Evolutionary conservation across 1,284 basidiomycete genomes (phyloP).

Genomic region (Tilletia indica): DNA sequence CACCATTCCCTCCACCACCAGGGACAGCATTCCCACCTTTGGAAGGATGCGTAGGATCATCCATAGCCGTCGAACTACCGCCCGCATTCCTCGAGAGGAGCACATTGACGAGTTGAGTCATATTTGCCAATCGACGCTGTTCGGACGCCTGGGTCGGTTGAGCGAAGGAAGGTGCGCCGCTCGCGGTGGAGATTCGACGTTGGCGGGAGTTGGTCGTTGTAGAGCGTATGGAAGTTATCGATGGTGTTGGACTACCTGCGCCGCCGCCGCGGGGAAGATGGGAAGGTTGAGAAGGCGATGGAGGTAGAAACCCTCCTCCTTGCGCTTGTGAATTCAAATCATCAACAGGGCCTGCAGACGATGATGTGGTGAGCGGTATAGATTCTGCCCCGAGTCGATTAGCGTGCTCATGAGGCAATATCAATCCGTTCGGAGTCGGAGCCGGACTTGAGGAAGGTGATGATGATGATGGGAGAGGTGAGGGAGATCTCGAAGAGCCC

Average conservation of each 20-base stretch:
- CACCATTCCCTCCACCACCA: background rate
- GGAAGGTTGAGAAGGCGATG: too few species aligned
- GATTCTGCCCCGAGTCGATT: too few species aligned
- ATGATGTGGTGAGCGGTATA: too few species aligned
- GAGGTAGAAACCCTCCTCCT: too few species aligned
- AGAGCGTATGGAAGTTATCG: background rate
- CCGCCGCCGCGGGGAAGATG: background rate
- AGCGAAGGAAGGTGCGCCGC: conserved; percentile 8
- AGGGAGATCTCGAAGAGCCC: too few species aligned
- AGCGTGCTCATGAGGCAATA: too few species aligned
- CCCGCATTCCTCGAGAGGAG: background rate
- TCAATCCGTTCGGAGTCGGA: too few species aligned
- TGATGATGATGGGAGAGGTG: background rate
- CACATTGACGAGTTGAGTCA: conserved; percentile 16
- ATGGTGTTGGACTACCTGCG: background rate
- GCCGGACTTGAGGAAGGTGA: too few species aligned
- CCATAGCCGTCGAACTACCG: background rate
- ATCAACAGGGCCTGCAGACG: too few species aligned
- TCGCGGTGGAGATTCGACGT: conserved; percentile 1
- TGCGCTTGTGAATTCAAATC: too few species aligned
- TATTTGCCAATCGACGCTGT: conserved; percentile 8
- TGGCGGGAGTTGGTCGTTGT: background rate
- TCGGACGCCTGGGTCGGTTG: conserved; percentile 17
- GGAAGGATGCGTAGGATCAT: conserved; percentile 6
- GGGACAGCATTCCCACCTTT: background rate